Base-by-base conservation (phyloP, 2,329 filamentous ascomycete species). In the Orbilia oligospora region DNA sequence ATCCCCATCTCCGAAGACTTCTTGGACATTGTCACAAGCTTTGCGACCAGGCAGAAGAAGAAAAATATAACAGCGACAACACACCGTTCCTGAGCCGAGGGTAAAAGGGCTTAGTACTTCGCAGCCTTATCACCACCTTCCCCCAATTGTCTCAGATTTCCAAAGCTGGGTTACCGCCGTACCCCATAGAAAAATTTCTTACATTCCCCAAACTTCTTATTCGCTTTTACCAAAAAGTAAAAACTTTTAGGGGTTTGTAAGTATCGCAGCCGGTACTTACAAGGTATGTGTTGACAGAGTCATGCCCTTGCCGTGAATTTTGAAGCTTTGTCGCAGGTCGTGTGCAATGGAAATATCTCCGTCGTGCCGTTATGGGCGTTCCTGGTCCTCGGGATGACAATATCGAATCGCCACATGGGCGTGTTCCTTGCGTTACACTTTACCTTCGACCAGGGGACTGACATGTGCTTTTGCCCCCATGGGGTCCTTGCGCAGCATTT, bases 71-170 rank as follows among this genome's bases (percentile, higher is more conserved):
- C 61, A 67, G 24, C 38, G 49, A 61, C 70, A 73, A 73, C 70
- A 27, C 70, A 67, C 48, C 53, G 18, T 22, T 10, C 16, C 30
- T 41, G 38, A 48, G 30, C 70, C 70, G 70, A 73, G 70, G 70
- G 44, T 67, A 67, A 58, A 61, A 49, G 1, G 56, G 20, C 20
- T 22, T 49, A 18, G 48, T 36, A 22, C 49, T 33, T 65, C 36
- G 61, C 51, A 66, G 51, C 70, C 56, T 73, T 73, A 67, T 73
- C 61, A 55, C 51, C 46, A 73, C 70, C 36, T 71, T 73, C 63
- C 53, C 70, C 70, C 49, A 65, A 55, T 5, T 73, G 70, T 73
- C 70, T 73, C 70, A 73, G 38, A 36, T 73, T 61, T 24, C 56
- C 56, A 27, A 61, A 61, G 56, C 56, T 41, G 36, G 56, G 56